Percentiles rank a stretch among this genome's conserved stretches.
Conservation (phyloP, 495 filamentous ascomycete genomes). For the Hypoxylon crocopeplum region DNA sequence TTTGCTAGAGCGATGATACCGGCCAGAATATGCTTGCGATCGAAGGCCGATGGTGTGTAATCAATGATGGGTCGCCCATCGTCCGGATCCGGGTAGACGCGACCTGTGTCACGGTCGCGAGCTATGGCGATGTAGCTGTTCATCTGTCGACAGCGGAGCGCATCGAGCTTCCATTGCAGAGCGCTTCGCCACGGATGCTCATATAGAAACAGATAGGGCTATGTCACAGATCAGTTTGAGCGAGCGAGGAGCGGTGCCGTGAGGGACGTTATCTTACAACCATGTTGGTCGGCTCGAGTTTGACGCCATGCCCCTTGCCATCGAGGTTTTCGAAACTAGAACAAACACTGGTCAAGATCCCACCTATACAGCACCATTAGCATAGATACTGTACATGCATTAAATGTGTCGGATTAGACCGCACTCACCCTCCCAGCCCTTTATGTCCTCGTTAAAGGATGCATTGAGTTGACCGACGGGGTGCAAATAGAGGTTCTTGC, state of each 20-base stretch:
- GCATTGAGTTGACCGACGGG: conserved; percentile 69
- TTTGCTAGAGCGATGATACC: conserved; percentile 76
- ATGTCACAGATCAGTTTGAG: not conserved
- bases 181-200: conserved; percentile 68
- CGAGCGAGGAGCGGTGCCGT: not conserved
- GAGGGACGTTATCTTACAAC: conserved; percentile 40
- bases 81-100: conserved; percentile 74
- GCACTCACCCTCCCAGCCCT: conserved; percentile 75
- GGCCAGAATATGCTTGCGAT: conserved; percentile 70
- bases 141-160: conserved; percentile 67
- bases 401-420: not conserved
- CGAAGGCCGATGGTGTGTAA: conserved; percentile 73
- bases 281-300: conserved; percentile 78
- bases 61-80: conserved; percentile 68
- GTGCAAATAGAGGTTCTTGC: conserved; percentile 83
- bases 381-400: not conserved
- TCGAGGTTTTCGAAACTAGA: conserved; percentile 84
- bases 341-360: conserved; percentile 76
- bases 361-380: conserved; percentile 40
- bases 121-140: conserved; percentile 71
- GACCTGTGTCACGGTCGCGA: conserved; percentile 75
- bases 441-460: conserved; percentile 68
- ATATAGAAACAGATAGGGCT: conserved; percentile 54
- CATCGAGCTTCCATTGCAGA: conserved; percentile 70
- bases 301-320: conserved; percentile 80